Base-by-base conservation (phyloP, 306 rosid species). In the Vigna unguiculata region DNA sequence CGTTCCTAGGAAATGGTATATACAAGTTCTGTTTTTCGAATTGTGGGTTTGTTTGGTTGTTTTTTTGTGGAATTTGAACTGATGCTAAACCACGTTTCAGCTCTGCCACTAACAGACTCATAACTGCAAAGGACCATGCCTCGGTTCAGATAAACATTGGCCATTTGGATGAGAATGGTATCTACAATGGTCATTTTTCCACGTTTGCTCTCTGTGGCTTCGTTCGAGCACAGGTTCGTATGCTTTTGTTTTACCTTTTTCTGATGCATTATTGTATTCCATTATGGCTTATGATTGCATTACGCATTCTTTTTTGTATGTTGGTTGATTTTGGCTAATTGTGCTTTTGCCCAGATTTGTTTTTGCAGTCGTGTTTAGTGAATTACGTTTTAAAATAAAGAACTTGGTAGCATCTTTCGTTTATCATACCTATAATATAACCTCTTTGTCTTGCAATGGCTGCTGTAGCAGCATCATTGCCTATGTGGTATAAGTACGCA, bases 81-180 rank as follows among this genome's bases (percentile, higher is more conserved):
- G 52, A 74, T 16, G 20, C 46, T 38, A 4, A 2, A 3, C 4
- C 21, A 41, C 25, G 40, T 0, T 82, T 49, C 83, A 93, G 91
- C 78, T 93, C 94, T 34, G 96, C 97, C 0, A 93, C 97, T 5
- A 88, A 93, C 55, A 84, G 96, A 71, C 71, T 90, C 81, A 93
- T 93, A 1, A 89, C 96, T 1, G 76, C 97, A 0, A 93, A 90
- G 87, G 96, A 93, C 73, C 92, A 93, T 34, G 96, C 97, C 0
- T 89, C 94, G 0, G 93, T 90, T 74, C 96, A 90, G 87, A 82
- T 93, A 0, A 90, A 93, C 77, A 43, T 90, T 6, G 96, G 96
- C 1, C 97, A 90, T 76, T 57, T 93, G 61, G 97, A 90, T 20
- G 96, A 93, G 79, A 87, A 51, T 25, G 97, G 93, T 52, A 47